Evolutionary conservation across 306 rosid species (phyloP).

Genomic region (Arachis stenosperma): DNA sequence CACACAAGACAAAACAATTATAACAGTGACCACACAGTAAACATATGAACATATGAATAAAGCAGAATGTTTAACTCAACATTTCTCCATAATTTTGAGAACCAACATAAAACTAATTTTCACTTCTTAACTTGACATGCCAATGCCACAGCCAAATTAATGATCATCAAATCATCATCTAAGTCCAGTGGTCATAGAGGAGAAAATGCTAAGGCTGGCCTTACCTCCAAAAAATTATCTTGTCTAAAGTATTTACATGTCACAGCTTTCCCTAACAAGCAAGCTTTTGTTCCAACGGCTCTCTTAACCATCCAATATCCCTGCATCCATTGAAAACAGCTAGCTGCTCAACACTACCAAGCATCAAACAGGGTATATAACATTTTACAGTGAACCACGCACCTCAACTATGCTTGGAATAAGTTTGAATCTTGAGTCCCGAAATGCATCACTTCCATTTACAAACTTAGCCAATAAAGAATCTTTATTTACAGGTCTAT

Average conservation of each 20-base stretch:
- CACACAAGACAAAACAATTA: slow-evolving; percentile 10
- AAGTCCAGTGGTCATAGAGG: slow-evolving; percentile 15
- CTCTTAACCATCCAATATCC: slow-evolving; percentile 99
- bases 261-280: slow-evolving; percentile 93
- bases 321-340: slow-evolving; percentile 53
- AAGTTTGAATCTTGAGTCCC: slow-evolving; percentile 89
- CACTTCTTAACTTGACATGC: slow-evolving; percentile 20
- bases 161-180: slow-evolving; percentile 20
- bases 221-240: slow-evolving; percentile 93
- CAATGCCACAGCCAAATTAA: slow-evolving; percentile 10
- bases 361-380: slow-evolving; percentile 29
- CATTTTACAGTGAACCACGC: slow-evolving; percentile 33
- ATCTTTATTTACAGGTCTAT: slow-evolving; percentile 69
- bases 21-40: not conserved
- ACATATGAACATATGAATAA: slow-evolving; percentile 11
- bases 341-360: slow-evolving; percentile 36
- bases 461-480: slow-evolving; percentile 86
- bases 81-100: not conserved
- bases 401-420: slow-evolving; percentile 98
- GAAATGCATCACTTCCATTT: slow-evolving; percentile 73
- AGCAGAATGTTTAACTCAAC: slow-evolving; percentile 16
- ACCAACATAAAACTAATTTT: slow-evolving; percentile 1
- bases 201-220: slow-evolving; percentile 21
- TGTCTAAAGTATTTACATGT: slow-evolving; percentile 86
- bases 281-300: slow-evolving; percentile 98